Evolutionary conservation across 2,329 filamentous ascomycete species (phyloP).

Genomic region (Neonectria punicea): DNA sequence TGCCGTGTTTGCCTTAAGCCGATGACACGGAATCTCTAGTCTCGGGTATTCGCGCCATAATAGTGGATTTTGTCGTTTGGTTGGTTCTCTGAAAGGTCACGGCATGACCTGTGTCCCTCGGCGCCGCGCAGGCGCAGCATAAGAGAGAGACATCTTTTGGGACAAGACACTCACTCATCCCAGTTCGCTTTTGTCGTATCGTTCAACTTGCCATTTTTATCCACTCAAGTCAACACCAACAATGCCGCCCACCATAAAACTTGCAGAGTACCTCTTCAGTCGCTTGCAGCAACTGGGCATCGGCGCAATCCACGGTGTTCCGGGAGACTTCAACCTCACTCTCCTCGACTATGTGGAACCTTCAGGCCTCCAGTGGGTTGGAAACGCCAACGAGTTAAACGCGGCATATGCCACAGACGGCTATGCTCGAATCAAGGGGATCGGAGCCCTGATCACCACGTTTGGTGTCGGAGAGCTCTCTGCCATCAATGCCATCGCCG

Average conservation of each 20-base stretch:
- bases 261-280: conserved; percentile 25
- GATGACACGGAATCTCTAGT: neutral
- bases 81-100: neutral
- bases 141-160: neutral
- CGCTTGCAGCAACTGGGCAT: conserved; percentile 57
- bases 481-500: conserved; percentile 68
- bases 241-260: conserved; percentile 12
- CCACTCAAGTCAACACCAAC: neutral
- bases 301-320: conserved; percentile 63
- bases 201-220: neutral
- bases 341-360: conserved; percentile 52
- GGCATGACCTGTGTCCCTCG: neutral
- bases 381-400: conserved; percentile 69
- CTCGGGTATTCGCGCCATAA: neutral
- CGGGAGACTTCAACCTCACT: conserved; percentile 54
- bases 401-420: conserved; percentile 67
- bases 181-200: conserved; percentile 53
- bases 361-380: conserved; percentile 55
- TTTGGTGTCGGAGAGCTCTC: conserved; percentile 69
- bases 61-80: neutral
- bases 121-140: neutral
- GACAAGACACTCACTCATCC: neutral
- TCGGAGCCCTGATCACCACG: conserved; percentile 64
- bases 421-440: conserved; percentile 64
- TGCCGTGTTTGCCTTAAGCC: neutral